phyloP scores from a whole-genome alignment of 805 yeast species.

The Nakazawaea holstii region DNA sequence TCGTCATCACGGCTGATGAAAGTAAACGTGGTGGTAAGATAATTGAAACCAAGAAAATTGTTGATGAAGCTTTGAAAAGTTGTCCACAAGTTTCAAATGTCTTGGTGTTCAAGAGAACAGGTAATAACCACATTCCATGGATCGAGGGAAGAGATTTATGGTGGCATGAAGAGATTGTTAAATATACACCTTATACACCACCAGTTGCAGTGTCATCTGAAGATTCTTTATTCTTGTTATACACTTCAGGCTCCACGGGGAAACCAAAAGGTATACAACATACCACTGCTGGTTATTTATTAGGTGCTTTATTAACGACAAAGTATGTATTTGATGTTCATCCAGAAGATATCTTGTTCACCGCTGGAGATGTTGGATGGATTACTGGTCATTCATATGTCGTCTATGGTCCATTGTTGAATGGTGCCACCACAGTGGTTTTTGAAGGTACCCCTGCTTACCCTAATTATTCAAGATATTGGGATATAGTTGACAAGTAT shows the following conservation, averaged over 20 bases:
- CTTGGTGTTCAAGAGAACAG: slow-evolving; percentile 70
- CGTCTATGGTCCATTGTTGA: slow-evolving; percentile 71
- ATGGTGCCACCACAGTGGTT: slow-evolving; percentile 75
- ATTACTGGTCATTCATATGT: slow-evolving; percentile 85
- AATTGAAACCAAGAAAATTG: slow-evolving; percentile 74
- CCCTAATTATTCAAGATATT: slow-evolving; percentile 74
- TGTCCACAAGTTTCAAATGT: slow-evolving; percentile 68
- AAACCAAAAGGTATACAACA: slow-evolving; percentile 86
- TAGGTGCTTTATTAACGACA: slow-evolving; percentile 70
- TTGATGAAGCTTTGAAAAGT: slow-evolving; percentile 68
- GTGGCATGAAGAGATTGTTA: slow-evolving; percentile 69
- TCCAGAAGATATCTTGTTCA: slow-evolving; percentile 67
- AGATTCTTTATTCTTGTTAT: slow-evolving; percentile 74
- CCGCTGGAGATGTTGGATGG: slow-evolving; percentile 93
- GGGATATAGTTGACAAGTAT: slow-evolving; percentile 70
- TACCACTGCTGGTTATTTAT: slow-evolving; percentile 72
- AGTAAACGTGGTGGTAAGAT: slow-evolving; percentile 80
- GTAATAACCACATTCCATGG: slow-evolving; percentile 47
- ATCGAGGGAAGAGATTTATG: slow-evolving; percentile 59
- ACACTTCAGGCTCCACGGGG: slow-evolving; percentile 86
- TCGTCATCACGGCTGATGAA: slow-evolving; percentile 77
- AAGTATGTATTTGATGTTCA: slow-evolving; percentile 75
- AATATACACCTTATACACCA: slow-evolving; percentile 65
- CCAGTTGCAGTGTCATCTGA: slow-evolving; percentile 74
- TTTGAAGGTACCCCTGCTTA: slow-evolving; percentile 88